Evolutionary conservation across 441 rosid species (phyloP).

Genomic region (Breynia disticha): DNA sequence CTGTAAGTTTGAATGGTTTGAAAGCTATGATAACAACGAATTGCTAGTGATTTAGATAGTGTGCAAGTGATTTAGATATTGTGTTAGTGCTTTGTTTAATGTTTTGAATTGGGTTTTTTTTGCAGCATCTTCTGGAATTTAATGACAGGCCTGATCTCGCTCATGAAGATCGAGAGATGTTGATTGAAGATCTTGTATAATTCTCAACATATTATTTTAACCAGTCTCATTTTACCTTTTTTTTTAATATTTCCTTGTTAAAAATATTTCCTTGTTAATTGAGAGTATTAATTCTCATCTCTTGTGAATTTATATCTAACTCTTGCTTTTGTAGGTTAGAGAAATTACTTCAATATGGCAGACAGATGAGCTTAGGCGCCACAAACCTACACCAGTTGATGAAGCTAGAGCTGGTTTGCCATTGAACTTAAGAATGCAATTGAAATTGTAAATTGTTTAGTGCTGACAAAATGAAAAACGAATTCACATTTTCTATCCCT

Average conservation of each 20-base stretch:
- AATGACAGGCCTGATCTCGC: conserved; percentile 89
- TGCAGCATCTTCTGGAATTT: conserved; percentile 86
- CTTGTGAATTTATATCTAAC: not conserved
- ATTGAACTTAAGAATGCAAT: too few species aligned
- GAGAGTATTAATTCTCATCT: too few species aligned
- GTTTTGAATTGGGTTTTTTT: conserved; percentile 5
- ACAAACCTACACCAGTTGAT: conserved; percentile 90
- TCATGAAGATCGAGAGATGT: conserved; percentile 84
- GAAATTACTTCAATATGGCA: conserved; percentile 95
- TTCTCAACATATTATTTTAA: not conserved
- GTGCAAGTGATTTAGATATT: too few species aligned
- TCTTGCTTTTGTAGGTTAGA: conserved; percentile 51
- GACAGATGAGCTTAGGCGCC: conserved; percentile 97
- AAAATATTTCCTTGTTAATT: too few species aligned
- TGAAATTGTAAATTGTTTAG: too few species aligned
- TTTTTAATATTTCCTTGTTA: too few species aligned
- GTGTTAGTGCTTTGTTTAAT: too few species aligned
- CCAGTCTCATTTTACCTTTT: not conserved
- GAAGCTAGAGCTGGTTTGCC: too few species aligned
- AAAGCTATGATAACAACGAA: too few species aligned
- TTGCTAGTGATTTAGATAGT: too few species aligned
- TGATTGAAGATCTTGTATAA: conserved; percentile 87
- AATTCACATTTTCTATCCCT: too few species aligned
- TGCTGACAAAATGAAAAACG: conserved; percentile 25
- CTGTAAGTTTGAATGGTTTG: conserved; percentile 35